Percentiles rank a stretch among this genome's conserved stretches.
phyloP scores from a whole-genome alignment of 2,329 filamentous ascomycete genomes.

The Neonectria sp. region DNA sequence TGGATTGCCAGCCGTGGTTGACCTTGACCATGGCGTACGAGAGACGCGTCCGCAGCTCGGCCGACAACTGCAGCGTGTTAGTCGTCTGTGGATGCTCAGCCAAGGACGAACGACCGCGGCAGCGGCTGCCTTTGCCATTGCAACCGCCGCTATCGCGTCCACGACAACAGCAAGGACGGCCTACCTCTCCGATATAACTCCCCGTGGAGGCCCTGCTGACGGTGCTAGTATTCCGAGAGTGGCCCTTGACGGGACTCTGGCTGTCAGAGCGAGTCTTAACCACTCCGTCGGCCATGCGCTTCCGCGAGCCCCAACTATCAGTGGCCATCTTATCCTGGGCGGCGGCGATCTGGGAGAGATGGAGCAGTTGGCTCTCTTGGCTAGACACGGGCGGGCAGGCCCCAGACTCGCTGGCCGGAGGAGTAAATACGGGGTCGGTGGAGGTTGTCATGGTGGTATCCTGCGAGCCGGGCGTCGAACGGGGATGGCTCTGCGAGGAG shows the following conservation, averaged over 20 bases:
- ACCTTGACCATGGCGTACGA: conserved; percentile 97
- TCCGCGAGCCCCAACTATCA: conserved; percentile 64
- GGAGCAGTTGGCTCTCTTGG: conserved; percentile 70
- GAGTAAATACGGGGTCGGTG: conserved; percentile 45
- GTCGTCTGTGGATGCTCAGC: conserved; percentile 15
- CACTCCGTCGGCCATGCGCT: conserved; percentile 83
- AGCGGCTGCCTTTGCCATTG: neutral
- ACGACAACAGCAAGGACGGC: conserved; percentile 52
- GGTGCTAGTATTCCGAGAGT: conserved; percentile 81
- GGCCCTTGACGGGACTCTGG: conserved; percentile 67
- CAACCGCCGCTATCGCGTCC: neutral
- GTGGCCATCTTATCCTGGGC: conserved; percentile 65
- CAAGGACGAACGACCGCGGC: conserved; percentile 1
- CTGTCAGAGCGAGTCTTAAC: conserved; percentile 70
- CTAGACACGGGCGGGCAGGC: conserved; percentile 52
- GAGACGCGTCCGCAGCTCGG: conserved; percentile 85
- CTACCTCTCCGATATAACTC: conserved; percentile 85
- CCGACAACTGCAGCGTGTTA: conserved; percentile 72
- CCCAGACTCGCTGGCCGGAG: conserved; percentile 44
- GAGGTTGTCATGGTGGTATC: conserved; percentile 43
- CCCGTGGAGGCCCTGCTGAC: conserved; percentile 73
- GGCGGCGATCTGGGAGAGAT: conserved; percentile 72
- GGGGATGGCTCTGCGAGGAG: conserved; percentile 45
- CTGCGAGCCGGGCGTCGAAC: conserved; percentile 44
- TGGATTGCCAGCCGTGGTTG: conserved; percentile 88